Evolutionary conservation across 2,329 filamentous ascomycete genomes (phyloP).

Genomic region (Hypomyces rosellus): DNA sequence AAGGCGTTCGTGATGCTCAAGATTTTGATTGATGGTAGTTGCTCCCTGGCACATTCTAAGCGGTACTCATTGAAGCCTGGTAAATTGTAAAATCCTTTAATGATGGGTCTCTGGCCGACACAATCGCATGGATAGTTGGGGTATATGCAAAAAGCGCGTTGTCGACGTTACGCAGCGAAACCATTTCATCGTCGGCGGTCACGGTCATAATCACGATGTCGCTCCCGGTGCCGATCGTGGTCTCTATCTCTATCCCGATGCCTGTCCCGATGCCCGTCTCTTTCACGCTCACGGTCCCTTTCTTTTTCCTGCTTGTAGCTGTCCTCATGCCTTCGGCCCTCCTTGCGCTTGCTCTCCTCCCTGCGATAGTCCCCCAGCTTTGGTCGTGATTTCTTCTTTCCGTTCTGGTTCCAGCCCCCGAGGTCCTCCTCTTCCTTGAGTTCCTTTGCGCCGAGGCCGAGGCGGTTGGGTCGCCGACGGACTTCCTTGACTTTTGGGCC

Average conservation of each 20-base stretch:
- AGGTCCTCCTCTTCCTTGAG: conserved; percentile 66
- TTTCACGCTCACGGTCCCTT: conserved; percentile 34
- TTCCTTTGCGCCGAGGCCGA: conserved; percentile 86
- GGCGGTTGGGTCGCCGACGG: conserved; percentile 68
- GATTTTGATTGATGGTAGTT: too few species aligned
- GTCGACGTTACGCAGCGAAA: too few species aligned
- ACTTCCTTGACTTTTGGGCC: conserved; percentile 52
- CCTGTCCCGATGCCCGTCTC: conserved; percentile 28
- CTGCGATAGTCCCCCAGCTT: conserved; percentile 45
- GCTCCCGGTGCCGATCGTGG: conserved; percentile 15
- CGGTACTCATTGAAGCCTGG: too few species aligned
- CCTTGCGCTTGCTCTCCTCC: conserved; percentile 39
- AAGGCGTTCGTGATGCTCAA: not conserved
- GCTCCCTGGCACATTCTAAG: too few species aligned
- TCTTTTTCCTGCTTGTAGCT: conserved; percentile 44
- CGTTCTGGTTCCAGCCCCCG: conserved; percentile 71
- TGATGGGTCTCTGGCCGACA: too few species aligned
- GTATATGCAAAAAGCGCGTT: too few species aligned
- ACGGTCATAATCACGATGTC: conserved; percentile 9
- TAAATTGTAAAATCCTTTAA: too few species aligned
- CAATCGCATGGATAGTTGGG: too few species aligned
- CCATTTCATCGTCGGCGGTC: conserved; percentile 12
- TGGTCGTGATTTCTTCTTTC: conserved; percentile 44
- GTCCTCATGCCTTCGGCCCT: conserved; percentile 35
- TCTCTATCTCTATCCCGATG: conserved; percentile 26